Percentiles rank a stretch among this genome's conserved stretches.
Conservation (phyloP, 352 stramenopile genomes). For the Peronospora farinosa region DNA sequence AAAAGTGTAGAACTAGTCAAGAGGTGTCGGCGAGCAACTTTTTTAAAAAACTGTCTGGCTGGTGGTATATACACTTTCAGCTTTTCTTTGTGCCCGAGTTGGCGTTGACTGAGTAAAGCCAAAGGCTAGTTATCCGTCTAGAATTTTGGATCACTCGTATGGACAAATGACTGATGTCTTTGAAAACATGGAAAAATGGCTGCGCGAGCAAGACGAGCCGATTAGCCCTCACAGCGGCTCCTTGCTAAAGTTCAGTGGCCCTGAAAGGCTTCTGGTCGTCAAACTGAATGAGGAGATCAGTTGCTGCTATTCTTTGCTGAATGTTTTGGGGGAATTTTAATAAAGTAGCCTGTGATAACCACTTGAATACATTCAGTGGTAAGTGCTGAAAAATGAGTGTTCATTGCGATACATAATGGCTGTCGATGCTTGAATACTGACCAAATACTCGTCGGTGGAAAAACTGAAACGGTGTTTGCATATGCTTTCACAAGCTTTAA, state of each 20-base stretch:
- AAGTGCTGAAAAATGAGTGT: conserved; percentile 1
- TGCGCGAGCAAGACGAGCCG: conserved; percentile 20
- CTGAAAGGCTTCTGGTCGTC: background rate
- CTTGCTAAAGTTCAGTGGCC: background rate
- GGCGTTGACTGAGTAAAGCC: conserved; percentile 8
- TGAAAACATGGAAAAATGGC: conserved; percentile 26
- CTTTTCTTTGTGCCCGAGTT: conserved; percentile 19
- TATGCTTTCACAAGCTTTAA: conserved; percentile 35
- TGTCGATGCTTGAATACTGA: background rate
- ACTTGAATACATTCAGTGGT: conserved; percentile 17
- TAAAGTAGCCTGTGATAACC: conserved; percentile 45
- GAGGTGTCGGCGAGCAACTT: conserved; percentile 15
- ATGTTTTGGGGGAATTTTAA: conserved; percentile 27
- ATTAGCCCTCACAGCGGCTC: conserved; percentile 6
- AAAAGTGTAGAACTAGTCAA: background rate
- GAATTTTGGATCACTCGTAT: conserved; percentile 18
- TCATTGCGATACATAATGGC: background rate
- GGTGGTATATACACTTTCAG: conserved; percentile 17
- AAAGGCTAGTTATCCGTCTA: background rate
- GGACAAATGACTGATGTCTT: conserved; percentile 32
- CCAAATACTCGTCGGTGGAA: background rate
- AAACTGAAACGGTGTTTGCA: conserved; percentile 31
- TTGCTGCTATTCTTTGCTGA: conserved; percentile 38
- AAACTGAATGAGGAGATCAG: conserved; percentile 28
- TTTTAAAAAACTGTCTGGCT: conserved; percentile 18